Base-by-base conservation (phyloP, 768 basidiomycete species). In the Leccinum ochraceum region DNA sequence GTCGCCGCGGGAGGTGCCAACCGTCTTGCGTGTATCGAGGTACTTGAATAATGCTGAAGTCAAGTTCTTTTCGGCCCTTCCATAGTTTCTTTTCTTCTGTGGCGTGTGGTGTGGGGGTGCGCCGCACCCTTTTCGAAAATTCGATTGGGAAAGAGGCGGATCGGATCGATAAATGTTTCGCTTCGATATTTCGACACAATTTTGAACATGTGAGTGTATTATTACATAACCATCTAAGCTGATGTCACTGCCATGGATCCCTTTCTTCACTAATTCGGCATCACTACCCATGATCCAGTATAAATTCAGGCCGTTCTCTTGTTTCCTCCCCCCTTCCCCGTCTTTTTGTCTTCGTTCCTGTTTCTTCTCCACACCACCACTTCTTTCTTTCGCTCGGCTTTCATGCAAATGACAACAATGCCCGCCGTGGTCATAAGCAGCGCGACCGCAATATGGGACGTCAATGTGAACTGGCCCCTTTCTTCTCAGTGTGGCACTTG, bases 401-500 rank as follows among this genome's bases (percentile, higher is more conserved):
- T 44, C 57, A 68, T 72, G 68, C 59, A 63, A 22, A 68, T 61
- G 42, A 66, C 63, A n/a, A 60, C 61, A 17, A 67, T 74, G 68
- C 65, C 68, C 0, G 62, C 62, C 2, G 46, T 74, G 16, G 63
- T 85, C 64, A 85, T 88, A 58, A 81, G 79, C 67, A 85, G 86
- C 66, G 84, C 86, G 24, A 90, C 88, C 2, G 78, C 84, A 58
- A 84, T 88, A 42, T 90, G 88, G 88, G 88, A 89, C 71, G 66
- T 80, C 67, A 86, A 87, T 69, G 77, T 86, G 46, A 77, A 85
- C 71, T 90, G 88, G 88, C 66, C 79, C 24, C 63, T 85, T 49
- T 80, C 83, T 70, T 83, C 83, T 61, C 89, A 90, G 68, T 90
- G 89, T 71, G 85, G 85, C 57, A 79, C 86, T 14, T 90, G 88